These are phyloP conservation scores for Sequoiadendron giganteum DNA, from an alignment of 75 land plant genomes.

Conservation along the genomic window DNA sequence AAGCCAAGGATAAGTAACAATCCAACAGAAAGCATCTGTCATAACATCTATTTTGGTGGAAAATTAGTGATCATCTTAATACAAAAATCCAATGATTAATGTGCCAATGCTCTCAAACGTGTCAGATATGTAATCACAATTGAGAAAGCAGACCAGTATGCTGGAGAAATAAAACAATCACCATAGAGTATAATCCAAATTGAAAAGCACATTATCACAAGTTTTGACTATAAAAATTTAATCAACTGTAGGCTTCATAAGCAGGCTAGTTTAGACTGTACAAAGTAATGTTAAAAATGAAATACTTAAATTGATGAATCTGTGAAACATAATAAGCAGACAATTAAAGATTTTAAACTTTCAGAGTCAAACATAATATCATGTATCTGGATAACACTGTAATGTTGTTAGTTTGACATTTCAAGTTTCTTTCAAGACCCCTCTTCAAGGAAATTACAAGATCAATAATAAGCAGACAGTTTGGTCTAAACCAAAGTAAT, in stretches of 20 bases:
- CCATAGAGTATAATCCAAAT: background rate
- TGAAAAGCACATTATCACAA: background rate
- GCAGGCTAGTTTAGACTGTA: background rate
- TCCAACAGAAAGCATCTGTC: background rate
- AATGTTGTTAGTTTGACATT: no score
- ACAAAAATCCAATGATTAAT: background rate
- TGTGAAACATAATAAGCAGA: no score
- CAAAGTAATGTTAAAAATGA: background rate
- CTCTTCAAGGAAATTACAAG: no score
- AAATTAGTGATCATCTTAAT: background rate
- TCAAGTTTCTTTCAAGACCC: no score
- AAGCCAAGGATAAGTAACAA: background rate
- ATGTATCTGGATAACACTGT: no score
- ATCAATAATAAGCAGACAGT: no score
- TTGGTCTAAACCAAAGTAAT: no score
- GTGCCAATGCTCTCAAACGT: background rate
- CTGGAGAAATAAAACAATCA: background rate
- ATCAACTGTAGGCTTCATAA: background rate
- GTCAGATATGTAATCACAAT: background rate
- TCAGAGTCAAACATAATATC: no score
- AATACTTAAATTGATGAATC: no score
- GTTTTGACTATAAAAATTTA: background rate
- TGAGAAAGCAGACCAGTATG: background rate
- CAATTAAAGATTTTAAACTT: no score
- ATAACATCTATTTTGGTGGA: background rate